phyloP scores from a whole-genome alignment of 1,139 yeast species.

The Scheffersomyces illinoinensis region DNA sequence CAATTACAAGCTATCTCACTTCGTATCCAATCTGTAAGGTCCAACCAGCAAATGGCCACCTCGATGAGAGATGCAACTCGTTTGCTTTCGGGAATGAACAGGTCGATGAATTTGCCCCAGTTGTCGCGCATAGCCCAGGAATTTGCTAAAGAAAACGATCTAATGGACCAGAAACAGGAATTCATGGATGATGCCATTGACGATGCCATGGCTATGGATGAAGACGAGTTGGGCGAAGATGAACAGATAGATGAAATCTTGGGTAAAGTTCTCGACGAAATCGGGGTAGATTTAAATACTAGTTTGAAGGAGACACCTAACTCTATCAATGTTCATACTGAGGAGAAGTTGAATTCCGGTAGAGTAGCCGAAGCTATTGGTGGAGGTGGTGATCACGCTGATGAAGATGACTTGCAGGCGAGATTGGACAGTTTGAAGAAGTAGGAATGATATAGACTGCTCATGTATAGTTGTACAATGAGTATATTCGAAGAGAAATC shows the following conservation, averaged over 20 bases:
- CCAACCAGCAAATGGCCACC: slow-evolving; percentile 93
- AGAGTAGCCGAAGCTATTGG: slow-evolving; percentile 55
- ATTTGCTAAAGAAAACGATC: slow-evolving; percentile 88
- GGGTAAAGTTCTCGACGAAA: slow-evolving; percentile 88
- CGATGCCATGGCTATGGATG: slow-evolving; percentile 88
- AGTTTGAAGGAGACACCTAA: slow-evolving; percentile 70
- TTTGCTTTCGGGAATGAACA: slow-evolving; percentile 81
- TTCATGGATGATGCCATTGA: slow-evolving; percentile 98
- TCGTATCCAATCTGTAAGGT: slow-evolving; percentile 85
- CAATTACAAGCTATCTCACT: slow-evolving; percentile 92
- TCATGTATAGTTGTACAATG: background rate
- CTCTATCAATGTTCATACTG: slow-evolving; percentile 36
- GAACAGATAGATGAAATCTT: slow-evolving; percentile 94
- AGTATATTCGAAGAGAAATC: background rate
- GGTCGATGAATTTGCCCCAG: slow-evolving; percentile 87
- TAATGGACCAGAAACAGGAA: slow-evolving; percentile 98
- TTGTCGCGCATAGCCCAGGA: slow-evolving; percentile 90
- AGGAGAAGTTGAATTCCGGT: slow-evolving; percentile 26
- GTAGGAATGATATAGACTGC: slow-evolving; percentile 11
- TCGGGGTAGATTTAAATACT: slow-evolving; percentile 83
- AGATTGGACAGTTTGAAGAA: slow-evolving; percentile 81
- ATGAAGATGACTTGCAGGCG: slow-evolving; percentile 87
- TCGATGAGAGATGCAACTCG: slow-evolving; percentile 97
- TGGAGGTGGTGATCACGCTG: slow-evolving; percentile 38
- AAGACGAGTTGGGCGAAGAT: slow-evolving; percentile 63